Evolutionary conservation across 2,329 filamentous ascomycete genomes (phyloP), one percentile per base, ranked within the genome.

Genomic region (Torrubiellomyces zombiae): DNA sequence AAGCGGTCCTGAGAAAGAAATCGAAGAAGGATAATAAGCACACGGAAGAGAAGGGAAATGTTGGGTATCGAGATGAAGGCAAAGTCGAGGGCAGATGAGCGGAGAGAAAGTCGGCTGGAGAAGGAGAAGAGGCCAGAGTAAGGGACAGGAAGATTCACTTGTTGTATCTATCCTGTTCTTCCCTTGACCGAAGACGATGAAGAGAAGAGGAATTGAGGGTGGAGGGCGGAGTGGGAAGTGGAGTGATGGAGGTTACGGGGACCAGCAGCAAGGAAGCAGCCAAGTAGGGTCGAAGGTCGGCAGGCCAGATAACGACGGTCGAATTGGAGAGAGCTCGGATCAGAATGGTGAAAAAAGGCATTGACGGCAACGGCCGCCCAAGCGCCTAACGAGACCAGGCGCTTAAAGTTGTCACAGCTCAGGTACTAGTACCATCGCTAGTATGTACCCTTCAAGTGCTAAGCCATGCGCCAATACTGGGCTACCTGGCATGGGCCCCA

Each of bases 171-270:
- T 35, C 20, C 20, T 33, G 27, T 28, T 23, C 6, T 23, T 16
- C 20, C 16, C 24, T 17, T 18, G 32, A 33, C 32, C 32, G 32
- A 36, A 31, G 7, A n/a, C 6, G 22, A 16, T 17, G 24, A 25
- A 25, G 29, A 31, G 35, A 26, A 32, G 24, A 36, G 34, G 35
- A 32, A 33, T 33, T 32, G 23, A 28, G 32, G 30, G 36, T 11
- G 3, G 16, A 14, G 23, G 10, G 20, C 16, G 23, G 12, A 20
- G 21, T 17, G 27, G 25, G 7, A 20, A 9, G 11, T 14, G 10
- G 5, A 7, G 14, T 5, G 13, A 5, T 13, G n/a, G 18, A n/a
- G 18, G 8, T 8, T 8, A 19, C 8, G 8, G n/a, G 18, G 13
- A 14, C 14, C 9, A 22, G 20, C n/a, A 11, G 11, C 20, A n/a